These are phyloP conservation scores for Beta corolliflora DNA, from an alignment of 179 eudicot species.

Conservation along the genomic window DNA sequence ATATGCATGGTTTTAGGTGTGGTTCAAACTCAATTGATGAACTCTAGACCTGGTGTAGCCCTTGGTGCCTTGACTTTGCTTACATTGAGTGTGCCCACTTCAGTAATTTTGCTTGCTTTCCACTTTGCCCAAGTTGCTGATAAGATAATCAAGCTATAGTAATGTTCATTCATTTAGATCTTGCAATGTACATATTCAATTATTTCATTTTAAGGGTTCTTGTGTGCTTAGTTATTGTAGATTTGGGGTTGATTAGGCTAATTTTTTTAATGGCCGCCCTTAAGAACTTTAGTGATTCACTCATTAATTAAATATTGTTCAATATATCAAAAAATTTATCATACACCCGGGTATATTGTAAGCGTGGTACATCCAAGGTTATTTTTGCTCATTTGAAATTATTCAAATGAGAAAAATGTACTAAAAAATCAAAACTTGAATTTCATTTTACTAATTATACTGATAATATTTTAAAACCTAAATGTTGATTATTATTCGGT, in stretches of 20 bases:
- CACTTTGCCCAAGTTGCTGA: slow-evolving; percentile 17
- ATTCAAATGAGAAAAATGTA: too few species aligned
- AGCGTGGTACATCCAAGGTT: too few species aligned
- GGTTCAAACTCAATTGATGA: slow-evolving; percentile 47
- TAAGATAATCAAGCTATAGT: slow-evolving; percentile 11
- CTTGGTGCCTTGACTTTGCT: slow-evolving; percentile 41
- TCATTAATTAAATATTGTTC: background rate
- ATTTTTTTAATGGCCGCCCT: slow-evolving; percentile 16
- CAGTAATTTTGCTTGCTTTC: slow-evolving; percentile 27
- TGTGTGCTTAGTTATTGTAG: background rate
- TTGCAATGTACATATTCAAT: background rate
- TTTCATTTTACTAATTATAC: too few species aligned
- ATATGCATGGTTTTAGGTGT: slow-evolving; percentile 45
- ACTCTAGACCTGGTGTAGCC: slow-evolving; percentile 53
- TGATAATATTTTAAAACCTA: too few species aligned
- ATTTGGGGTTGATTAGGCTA: slow-evolving; percentile 16
- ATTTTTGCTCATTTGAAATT: too few species aligned
- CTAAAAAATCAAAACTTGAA: too few species aligned
- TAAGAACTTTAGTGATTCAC: background rate
- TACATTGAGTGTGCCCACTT: slow-evolving; percentile 40
- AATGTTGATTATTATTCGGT: too few species aligned
- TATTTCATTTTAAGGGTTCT: background rate
- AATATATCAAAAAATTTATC: too few species aligned
- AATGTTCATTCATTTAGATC: background rate
- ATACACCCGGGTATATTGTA: too few species aligned